phyloP scores from a whole-genome alignment of 108 stramenopile species.

The Ochromonas danica region DNA sequence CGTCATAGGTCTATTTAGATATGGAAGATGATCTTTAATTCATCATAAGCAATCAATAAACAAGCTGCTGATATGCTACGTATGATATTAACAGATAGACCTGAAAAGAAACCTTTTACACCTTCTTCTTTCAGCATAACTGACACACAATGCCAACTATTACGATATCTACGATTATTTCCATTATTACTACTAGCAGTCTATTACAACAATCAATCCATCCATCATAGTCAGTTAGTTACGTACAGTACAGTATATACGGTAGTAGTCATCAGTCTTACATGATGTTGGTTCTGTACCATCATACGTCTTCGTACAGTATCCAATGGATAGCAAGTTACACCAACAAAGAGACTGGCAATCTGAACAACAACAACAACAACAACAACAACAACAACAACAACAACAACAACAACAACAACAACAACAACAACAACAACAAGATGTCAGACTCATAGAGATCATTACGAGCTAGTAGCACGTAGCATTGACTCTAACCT shows the following conservation, averaged over 20 bases:
- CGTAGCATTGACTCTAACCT: too few species aligned
- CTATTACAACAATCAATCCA: not conserved
- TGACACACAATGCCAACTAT: not conserved
- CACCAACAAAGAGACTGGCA: not conserved
- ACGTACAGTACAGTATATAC: not conserved
- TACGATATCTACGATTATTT: not conserved
- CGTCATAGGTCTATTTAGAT: too few species aligned
- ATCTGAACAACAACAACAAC: not conserved
- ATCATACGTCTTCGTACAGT: not conserved
- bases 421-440: not conserved
- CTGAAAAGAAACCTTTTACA: not conserved
- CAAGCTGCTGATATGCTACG: not conserved
- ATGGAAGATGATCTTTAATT: not conserved
- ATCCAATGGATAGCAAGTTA: conserved; percentile 11
- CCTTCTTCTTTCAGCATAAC: not conserved
- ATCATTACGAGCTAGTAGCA: too few species aligned
- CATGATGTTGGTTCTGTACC: not conserved
- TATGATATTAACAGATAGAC: not conserved
- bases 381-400: not conserved
- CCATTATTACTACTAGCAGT: not conserved
- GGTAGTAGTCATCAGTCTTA: not conserved
- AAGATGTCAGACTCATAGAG: too few species aligned
- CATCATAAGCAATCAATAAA: conserved; percentile 18
- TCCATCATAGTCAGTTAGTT: not conserved
- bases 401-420: not conserved